Conservation (phyloP, 169 alveolate species). For the Plasmodium adleri region DNA sequence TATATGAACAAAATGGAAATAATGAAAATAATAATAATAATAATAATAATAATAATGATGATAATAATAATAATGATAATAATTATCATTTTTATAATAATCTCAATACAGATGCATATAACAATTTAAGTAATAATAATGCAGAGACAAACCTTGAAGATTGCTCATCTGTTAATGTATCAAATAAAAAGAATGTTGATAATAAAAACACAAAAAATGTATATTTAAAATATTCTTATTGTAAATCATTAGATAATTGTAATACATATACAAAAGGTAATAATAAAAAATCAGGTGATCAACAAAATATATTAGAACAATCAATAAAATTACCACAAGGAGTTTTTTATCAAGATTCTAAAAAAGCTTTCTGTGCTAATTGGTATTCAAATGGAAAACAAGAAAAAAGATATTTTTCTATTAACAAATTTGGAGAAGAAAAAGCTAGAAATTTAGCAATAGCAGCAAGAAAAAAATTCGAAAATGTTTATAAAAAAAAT, state of each 20-base stretch:
- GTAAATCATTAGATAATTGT: conserved; percentile 12
- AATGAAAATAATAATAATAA: background rate
- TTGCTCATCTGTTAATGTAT: background rate
- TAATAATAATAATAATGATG: background rate
- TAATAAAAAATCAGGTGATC: conserved; percentile 30
- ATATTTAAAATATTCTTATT: background rate
- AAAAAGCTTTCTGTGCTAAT: conserved; percentile 81
- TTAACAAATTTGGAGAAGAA: conserved; percentile 87
- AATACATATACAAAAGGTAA: conserved; percentile 46
- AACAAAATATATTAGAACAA: conserved; percentile 5
- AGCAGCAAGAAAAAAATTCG: conserved; percentile 82
- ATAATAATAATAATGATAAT: background rate
- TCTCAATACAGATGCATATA: background rate
- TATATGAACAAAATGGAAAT: background rate
- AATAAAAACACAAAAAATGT: conserved; percentile 3
- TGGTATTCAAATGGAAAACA: conserved; percentile 89
- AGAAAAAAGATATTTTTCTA: conserved; percentile 86
- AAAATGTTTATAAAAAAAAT: conserved; percentile 52
- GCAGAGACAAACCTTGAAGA: background rate
- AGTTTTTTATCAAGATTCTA: conserved; percentile 74
- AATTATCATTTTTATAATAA: background rate
- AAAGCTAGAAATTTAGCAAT: conserved; percentile 86
- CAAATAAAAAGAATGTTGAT: background rate
- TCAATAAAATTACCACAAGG: conserved; percentile 76
- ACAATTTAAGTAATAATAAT: background rate